Evolutionary conservation across 768 basidiomycete genomes (phyloP).

Genomic region (Tylopilus cervinicoccineus): DNA sequence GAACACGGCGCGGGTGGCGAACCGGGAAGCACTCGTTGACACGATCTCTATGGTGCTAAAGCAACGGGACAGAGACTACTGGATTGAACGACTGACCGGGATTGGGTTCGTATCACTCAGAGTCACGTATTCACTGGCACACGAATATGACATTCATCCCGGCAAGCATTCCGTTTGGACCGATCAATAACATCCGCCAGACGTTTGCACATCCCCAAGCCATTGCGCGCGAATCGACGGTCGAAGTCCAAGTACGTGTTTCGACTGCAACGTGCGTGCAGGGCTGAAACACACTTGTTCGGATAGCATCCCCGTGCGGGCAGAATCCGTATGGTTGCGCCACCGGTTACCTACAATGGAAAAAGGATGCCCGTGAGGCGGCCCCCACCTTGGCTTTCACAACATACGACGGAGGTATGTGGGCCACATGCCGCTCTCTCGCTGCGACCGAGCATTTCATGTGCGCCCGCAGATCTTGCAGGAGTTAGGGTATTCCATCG

Average conservation of each 20-base stretch:
- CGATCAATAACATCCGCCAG: slow-evolving; percentile 87
- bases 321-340: slow-evolving; percentile 73
- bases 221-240: slow-evolving; percentile 65
- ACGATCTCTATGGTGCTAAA: slow-evolving; percentile 62
- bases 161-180: slow-evolving; percentile 74
- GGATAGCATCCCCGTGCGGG: slow-evolving; percentile 69
- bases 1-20: slow-evolving; percentile 71
- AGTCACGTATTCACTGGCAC: slow-evolving; percentile 7
- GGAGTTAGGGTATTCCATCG: slow-evolving; percentile 40
- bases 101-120: slow-evolving; percentile 55
- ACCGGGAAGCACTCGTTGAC: slow-evolving; percentile 64
- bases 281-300: slow-evolving; percentile 11
- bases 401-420: slow-evolving; percentile 75
- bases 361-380: slow-evolving; percentile 66
- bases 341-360: slow-evolving; percentile 81
- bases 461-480: slow-evolving; percentile 32
- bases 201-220: slow-evolving; percentile 91
- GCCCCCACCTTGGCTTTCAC: slow-evolving; percentile 84
- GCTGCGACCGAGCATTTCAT: background rate
- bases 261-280: slow-evolving; percentile 27
- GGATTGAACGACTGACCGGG: slow-evolving; percentile 74
- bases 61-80: slow-evolving; percentile 58
- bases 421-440: slow-evolving; percentile 1
- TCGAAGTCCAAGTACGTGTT: slow-evolving; percentile 70
- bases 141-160: slow-evolving; percentile 8